Percentiles rank a stretch among this genome's conserved stretches.
Evolutionary conservation across 371 early-diverging fungal genomes (phyloP).

Genomic region (Apophysomyces elegans): DNA sequence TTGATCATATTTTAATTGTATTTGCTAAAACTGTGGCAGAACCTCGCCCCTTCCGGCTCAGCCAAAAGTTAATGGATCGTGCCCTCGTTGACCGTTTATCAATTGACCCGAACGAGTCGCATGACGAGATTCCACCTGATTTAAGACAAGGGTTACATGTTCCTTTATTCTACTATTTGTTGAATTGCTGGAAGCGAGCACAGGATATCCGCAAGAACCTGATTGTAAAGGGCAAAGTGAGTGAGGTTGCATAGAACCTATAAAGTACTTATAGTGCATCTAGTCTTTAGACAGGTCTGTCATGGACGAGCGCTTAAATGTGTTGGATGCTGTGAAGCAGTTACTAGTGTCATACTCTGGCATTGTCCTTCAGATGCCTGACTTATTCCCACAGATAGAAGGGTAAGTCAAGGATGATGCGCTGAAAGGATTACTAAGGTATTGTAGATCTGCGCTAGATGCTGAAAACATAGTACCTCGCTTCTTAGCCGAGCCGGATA

Average conservation of each 20-base stretch:
- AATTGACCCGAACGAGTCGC: slow-evolving; percentile 56
- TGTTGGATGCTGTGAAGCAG: slow-evolving; percentile 55
- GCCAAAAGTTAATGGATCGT: slow-evolving; percentile 66
- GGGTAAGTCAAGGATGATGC: slow-evolving; percentile 40
- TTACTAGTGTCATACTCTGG: slow-evolving; percentile 86
- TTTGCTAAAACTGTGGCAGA: slow-evolving; percentile 22
- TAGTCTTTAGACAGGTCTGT: slow-evolving; percentile 61
- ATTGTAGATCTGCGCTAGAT: slow-evolving; percentile 33
- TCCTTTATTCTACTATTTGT: slow-evolving; percentile 79
- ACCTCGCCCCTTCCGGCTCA: slow-evolving; percentile 55
- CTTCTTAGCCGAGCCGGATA: slow-evolving; percentile 53
- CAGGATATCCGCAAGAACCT: slow-evolving; percentile 60
- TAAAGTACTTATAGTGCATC: slow-evolving; percentile 4
- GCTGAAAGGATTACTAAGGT: slow-evolving; percentile 12
- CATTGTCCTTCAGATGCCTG: slow-evolving; percentile 82
- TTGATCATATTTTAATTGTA: not conserved
- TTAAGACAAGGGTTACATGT: slow-evolving; percentile 41
- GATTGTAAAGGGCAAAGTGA: slow-evolving; percentile 51
- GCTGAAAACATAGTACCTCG: slow-evolving; percentile 51
- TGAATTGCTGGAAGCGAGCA: slow-evolving; percentile 74
- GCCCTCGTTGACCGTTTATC: slow-evolving; percentile 81
- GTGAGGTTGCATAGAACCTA: not conserved
- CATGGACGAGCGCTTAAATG: slow-evolving; percentile 60
- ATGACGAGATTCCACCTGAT: slow-evolving; percentile 43
- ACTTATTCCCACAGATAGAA: slow-evolving; percentile 84